Base-by-base conservation (phyloP, 2,329 filamentous ascomycete species). In the Zymoseptoria crescenta region DNA sequence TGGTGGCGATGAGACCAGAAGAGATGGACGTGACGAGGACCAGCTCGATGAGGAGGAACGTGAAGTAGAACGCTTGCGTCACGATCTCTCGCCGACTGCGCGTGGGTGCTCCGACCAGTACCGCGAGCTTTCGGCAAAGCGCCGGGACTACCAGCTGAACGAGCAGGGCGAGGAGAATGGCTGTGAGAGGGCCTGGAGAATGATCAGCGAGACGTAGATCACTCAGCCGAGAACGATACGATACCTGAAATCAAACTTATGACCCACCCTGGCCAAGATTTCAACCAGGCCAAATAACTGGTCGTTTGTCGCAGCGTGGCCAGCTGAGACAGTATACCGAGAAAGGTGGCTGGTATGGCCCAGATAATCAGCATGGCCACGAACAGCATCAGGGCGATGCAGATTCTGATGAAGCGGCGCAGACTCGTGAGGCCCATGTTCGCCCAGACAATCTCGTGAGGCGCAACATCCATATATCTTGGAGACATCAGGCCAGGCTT, bases 21-120 rank as follows among this genome's bases (percentile, higher is more conserved):
- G 53, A 56, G 29, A 61, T 59, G n/a, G 59, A 59, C 19, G 56
- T 59, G 10, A 62, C 60, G 21, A 62, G 54, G 24, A 62, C 57
- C 19, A 62, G 29, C 49, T 62, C 57, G 57, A 62, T 57, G 57
- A 62, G 35, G 10, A 62, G 58, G 58, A 62, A 62, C 27, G 57
- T 56, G 52, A 62, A 62, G 52, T 62, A 62, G 52, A 59, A 62
- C n/a, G 24, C 49, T 51, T 62, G 60, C 8, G 57, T 60, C 16
- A 41, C 55, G 19, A 62, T 30, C 30, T 62, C 60, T 24, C 56
- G 56, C n/a, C 54, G 48, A 54, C 56, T 59, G 27, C 59, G 49
- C 2, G 59, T 61, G 16, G 59, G 59, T 35, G 56, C 53, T 29
- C 59, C 59, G 19, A 45, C 24, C 21, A 56, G 56, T 7, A 59